phyloP scores from a whole-genome alignment of 2,329 filamentous ascomycete species.

The Colletotrichum zoysiae region DNA sequence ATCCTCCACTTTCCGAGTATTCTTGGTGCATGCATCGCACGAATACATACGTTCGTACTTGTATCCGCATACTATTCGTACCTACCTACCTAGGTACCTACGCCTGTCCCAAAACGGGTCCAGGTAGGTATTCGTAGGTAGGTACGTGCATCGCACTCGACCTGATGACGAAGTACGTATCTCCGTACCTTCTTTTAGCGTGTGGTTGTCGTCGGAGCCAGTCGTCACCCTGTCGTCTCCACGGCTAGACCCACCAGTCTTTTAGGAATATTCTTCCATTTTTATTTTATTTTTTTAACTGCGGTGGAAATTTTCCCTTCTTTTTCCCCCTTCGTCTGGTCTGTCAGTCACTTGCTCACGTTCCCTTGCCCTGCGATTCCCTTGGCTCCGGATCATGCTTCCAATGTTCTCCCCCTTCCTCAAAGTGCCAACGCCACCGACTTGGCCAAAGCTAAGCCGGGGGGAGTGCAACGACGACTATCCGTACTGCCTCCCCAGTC shows the following conservation, averaged over 20 bases:
- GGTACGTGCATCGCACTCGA: conserved; percentile 13
- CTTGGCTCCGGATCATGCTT: neutral
- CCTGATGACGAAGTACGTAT: conserved; percentile 16
- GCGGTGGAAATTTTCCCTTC: no score
- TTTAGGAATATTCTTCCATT: conserved; percentile 16
- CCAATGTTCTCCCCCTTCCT: neutral
- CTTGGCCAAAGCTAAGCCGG: conserved; percentile 1
- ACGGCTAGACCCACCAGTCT: conserved; percentile 11
- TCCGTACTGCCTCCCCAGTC: neutral
- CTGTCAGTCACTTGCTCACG: no score
- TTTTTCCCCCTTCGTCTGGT: neutral
- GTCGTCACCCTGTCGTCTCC: conserved; percentile 34
- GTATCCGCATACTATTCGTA: no score
- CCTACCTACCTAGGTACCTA: no score
- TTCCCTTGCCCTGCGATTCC: no score
- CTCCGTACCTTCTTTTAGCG: conserved; percentile 26
- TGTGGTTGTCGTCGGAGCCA: conserved; percentile 7
- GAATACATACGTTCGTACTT: no score
- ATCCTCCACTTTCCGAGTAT: neutral
- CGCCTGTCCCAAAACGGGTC: conserved; percentile 31
- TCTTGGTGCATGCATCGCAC: no score
- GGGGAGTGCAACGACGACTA: neutral
- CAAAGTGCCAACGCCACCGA: neutral
- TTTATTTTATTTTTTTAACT: neutral
- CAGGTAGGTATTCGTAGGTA: neutral